Conservation (phyloP, 1,139 yeast genomes). For the Pichia norvegensis region DNA sequence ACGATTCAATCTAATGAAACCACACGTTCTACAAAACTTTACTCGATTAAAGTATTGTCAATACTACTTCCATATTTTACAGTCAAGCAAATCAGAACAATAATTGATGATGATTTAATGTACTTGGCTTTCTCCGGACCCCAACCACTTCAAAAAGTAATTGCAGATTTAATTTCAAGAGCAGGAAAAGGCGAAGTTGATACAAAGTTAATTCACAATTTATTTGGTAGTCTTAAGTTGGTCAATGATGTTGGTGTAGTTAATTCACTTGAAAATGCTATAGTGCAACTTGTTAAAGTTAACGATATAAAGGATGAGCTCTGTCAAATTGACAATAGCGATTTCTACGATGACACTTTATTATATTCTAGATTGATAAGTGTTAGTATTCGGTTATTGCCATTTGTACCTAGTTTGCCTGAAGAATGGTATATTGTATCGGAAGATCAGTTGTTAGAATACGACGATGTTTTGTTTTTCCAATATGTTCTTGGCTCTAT, state of each 20-base stretch:
- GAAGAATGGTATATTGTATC: slow-evolving; percentile 20
- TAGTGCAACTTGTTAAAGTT: slow-evolving; percentile 21
- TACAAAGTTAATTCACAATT: background rate
- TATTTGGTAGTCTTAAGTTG: background rate
- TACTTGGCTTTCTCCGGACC: slow-evolving; percentile 20
- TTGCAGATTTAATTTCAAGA: slow-evolving; percentile 15
- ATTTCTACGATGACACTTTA: slow-evolving; percentile 19
- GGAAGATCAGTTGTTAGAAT: slow-evolving; percentile 15
- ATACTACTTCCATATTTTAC: slow-evolving; percentile 19
- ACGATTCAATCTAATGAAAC: slow-evolving; percentile 21
- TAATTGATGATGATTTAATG: slow-evolving; percentile 19
- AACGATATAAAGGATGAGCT: slow-evolving; percentile 19
- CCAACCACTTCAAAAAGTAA: slow-evolving; percentile 16
- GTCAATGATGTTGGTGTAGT: slow-evolving; percentile 9
- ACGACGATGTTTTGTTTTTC: slow-evolving; percentile 23
- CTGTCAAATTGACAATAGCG: slow-evolving; percentile 14
- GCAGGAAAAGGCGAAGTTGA: slow-evolving; percentile 3
- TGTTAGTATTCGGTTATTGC: slow-evolving; percentile 19
- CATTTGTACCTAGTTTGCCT: slow-evolving; percentile 14
- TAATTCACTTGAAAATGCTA: slow-evolving; percentile 18
- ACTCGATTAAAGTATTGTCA: slow-evolving; percentile 18
- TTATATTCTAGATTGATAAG: slow-evolving; percentile 22
- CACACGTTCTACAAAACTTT: slow-evolving; percentile 15
- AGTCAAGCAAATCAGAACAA: slow-evolving; percentile 18
- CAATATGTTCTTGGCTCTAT: slow-evolving; percentile 10